These are phyloP conservation scores for Ulota crispa DNA, from an alignment of 225 moss, liverwort and hornwort genomes.

Conservation along the genomic window DNA sequence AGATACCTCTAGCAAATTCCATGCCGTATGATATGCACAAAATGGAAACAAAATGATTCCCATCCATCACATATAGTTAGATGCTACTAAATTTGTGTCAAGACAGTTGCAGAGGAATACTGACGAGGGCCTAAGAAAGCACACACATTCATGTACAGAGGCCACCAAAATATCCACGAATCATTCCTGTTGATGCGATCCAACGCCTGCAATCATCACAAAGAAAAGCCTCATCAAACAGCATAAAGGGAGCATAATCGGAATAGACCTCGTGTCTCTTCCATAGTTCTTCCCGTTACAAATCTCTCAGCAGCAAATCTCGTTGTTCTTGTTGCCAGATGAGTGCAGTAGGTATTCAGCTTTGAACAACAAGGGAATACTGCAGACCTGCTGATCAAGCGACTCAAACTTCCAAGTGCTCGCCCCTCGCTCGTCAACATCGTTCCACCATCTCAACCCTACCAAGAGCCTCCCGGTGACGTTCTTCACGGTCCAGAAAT, in stretches of 20 bases:
- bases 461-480: slow-evolving; percentile 88
- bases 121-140: background rate
- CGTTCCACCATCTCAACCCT: slow-evolving; percentile 95
- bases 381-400: slow-evolving; percentile 68
- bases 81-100: background rate
- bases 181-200: slow-evolving; percentile 73
- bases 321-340: background rate
- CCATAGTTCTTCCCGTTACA: background rate
- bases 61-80: background rate
- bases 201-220: slow-evolving; percentile 46
- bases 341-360: background rate
- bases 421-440: slow-evolving; percentile 60
- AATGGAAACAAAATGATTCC: background rate
- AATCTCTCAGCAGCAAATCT: background rate
- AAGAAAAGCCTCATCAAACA: background rate
- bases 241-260: background rate
- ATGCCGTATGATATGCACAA: background rate
- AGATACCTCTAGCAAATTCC: background rate
- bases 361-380: background rate
- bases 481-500: slow-evolving; percentile 95
- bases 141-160: slow-evolving; percentile 70
- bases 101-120: background rate
- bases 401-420: slow-evolving; percentile 95
- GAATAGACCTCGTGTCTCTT: background rate
- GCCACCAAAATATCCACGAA: slow-evolving; percentile 85